These are phyloP conservation scores for Mariannaea elegans DNA, from an alignment of 2,329 filamentous ascomycete species.

Conservation along the genomic window DNA sequence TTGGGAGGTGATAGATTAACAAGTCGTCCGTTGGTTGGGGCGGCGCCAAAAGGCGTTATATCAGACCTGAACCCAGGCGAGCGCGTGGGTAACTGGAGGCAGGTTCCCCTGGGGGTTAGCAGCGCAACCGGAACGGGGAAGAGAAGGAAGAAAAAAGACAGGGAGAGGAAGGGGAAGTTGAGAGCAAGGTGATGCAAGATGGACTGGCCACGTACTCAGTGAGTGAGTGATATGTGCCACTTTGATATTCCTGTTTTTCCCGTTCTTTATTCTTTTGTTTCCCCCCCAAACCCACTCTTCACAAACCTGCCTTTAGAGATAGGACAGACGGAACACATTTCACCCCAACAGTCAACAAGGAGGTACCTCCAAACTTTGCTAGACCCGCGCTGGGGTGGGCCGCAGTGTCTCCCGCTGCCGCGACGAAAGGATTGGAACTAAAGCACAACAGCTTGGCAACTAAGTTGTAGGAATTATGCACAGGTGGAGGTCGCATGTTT, in stretches of 20 bases:
- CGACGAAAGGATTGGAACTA: neutral
- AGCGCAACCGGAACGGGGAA: neutral
- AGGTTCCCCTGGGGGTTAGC: neutral
- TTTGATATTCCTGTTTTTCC: neutral
- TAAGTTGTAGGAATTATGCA: neutral
- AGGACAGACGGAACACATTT: neutral
- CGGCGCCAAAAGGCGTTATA: neutral
- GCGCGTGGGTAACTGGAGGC: neutral
- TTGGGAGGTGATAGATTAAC: neutral
- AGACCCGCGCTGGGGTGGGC: neutral
- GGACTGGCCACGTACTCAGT: neutral
- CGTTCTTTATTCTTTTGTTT: neutral
- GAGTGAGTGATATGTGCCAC: neutral
- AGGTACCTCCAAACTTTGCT: neutral
- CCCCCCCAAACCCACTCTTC: neutral
- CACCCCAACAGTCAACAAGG: neutral
- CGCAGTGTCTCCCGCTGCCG: neutral
- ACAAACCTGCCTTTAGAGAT: neutral
- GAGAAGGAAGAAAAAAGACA: neutral
- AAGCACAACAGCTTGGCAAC: neutral
- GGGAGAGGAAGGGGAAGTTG: neutral
- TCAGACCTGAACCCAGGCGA: neutral
- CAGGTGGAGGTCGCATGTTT: neutral
- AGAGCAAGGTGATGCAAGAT: neutral
- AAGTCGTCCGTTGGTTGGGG: neutral